Conservation (phyloP, 148 eudicot genomes). For the Persicaria maculosa region DNA sequence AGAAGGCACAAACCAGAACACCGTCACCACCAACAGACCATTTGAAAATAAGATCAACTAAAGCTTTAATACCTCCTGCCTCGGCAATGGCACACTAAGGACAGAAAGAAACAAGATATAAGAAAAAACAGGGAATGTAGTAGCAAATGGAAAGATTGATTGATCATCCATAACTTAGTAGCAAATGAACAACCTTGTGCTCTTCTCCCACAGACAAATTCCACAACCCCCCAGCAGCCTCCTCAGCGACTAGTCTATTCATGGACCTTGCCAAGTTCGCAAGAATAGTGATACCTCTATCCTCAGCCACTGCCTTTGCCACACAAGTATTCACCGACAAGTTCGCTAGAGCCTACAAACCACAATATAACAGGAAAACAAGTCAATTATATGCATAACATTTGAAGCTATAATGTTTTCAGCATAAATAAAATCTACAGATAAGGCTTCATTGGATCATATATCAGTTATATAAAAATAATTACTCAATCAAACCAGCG, state of each 20-base stretch:
- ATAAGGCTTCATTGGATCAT: constrained; percentile 25
- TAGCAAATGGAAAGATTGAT: background rate
- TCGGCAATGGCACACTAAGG: constrained; percentile 88
- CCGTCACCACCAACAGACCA: constrained; percentile 92
- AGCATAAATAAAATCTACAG: constrained; percentile 74
- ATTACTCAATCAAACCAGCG: background rate
- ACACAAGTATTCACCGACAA: constrained; percentile 88
- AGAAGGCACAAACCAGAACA: constrained; percentile 65
- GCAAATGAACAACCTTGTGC: constrained; percentile 63
- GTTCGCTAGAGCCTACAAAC: constrained; percentile 80
- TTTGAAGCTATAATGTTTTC: constrained; percentile 16
- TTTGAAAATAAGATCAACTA: constrained; percentile 87
- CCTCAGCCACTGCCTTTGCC: constrained; percentile 97
- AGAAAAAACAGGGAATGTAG: background rate
- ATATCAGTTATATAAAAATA: background rate
- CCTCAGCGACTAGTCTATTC: constrained; percentile 95
- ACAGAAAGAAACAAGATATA: constrained; percentile 9
- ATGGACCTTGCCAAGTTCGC: constrained; percentile 75
- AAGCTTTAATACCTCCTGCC: constrained; percentile 85
- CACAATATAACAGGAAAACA: background rate
- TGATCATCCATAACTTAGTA: background rate
- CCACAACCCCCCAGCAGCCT: constrained; percentile 99
- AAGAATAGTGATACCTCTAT: constrained; percentile 80
- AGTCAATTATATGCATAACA: background rate
- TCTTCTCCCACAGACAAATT: constrained; percentile 99